phyloP scores from a whole-genome alignment of 2,329 filamentous ascomycete genomes.

The Sporothrix pallida region DNA sequence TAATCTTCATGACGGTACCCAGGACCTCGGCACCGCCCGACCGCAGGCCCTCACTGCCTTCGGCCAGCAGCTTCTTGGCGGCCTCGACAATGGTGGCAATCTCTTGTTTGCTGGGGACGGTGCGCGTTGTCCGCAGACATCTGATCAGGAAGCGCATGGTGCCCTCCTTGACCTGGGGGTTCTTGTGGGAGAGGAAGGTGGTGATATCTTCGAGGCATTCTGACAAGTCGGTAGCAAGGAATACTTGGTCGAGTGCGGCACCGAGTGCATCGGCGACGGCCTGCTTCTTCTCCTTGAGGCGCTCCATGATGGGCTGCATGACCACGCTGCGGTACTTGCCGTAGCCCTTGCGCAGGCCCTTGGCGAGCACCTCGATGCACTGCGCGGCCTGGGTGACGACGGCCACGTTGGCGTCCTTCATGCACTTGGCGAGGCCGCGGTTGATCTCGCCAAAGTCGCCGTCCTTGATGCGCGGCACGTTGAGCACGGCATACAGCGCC shows the following conservation, averaged over 20 bases:
- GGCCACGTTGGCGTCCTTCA: slow-evolving; percentile 98
- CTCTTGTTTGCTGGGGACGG: slow-evolving; percentile 83
- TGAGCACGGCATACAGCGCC: slow-evolving; percentile 74
- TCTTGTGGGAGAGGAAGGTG: slow-evolving; percentile 88
- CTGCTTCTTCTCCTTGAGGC: slow-evolving; percentile 96
- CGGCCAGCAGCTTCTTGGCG: slow-evolving; percentile 85
- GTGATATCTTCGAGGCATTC: slow-evolving; percentile 93
- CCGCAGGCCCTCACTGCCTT: slow-evolving; percentile 83
- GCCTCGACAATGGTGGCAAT: slow-evolving; percentile 85
- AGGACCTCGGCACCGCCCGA: slow-evolving; percentile 90
- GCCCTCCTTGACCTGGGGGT: slow-evolving; percentile 95
- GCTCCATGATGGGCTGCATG: slow-evolving; percentile 89
- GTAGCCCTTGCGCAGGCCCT: slow-evolving; percentile 79
- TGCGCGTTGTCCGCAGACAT: slow-evolving; percentile 79
- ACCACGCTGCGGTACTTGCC: slow-evolving; percentile 79
- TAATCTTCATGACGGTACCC: slow-evolving; percentile 97
- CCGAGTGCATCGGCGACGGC: slow-evolving; percentile 86
- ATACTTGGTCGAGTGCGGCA: slow-evolving; percentile 76
- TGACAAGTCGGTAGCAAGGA: slow-evolving; percentile 69
- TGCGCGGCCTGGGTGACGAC: slow-evolving; percentile 93
- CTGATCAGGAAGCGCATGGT: slow-evolving; percentile 92
- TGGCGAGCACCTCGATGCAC: slow-evolving; percentile 87
- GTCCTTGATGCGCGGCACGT: slow-evolving; percentile 91
- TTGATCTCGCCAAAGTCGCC: slow-evolving; percentile 85
- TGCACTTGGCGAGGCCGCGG: slow-evolving; percentile 85